Evolutionary conservation across 108 stramenopile species (phyloP).

Genomic region (Fragilaria crotonensis): DNA sequence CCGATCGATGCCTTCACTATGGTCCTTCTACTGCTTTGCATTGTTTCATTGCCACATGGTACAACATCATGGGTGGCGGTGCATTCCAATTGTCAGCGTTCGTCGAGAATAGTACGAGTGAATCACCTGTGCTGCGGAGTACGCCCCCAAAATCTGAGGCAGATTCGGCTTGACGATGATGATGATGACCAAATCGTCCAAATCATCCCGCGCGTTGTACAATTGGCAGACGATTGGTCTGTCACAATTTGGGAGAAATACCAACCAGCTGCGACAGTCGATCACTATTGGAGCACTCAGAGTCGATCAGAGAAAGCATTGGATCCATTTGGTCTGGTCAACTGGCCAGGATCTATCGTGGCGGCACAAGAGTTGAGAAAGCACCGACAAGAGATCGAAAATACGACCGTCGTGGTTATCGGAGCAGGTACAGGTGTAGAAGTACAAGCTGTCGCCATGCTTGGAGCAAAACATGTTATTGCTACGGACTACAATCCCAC

Average conservation of each 20-base stretch:
- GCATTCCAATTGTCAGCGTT: too few species aligned
- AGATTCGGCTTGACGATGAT: too few species aligned
- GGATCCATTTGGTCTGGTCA: conserved; percentile 77
- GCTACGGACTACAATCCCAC: conserved; percentile 74
- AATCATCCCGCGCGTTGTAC: conserved; percentile 12
- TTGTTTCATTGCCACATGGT: too few species aligned
- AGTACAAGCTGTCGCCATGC: conserved; percentile 52
- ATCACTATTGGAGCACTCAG: conserved; percentile 51
- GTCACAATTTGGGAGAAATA: conserved; percentile 78
- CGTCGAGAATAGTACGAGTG: too few species aligned
- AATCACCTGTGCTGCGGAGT: too few species aligned
- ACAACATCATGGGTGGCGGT: too few species aligned
- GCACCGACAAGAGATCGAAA: conserved; percentile 7
- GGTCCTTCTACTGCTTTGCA: too few species aligned
- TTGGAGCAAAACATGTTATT: conserved; percentile 59
- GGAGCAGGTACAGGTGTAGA: conserved; percentile 79
- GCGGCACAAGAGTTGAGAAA: conserved; percentile 55
- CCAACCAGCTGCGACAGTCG: conserved; percentile 53
- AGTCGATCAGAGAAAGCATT: conserved; percentile 14
- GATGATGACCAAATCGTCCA: too few species aligned
- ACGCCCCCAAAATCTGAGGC: too few species aligned
- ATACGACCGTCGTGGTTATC: conserved; percentile 43
- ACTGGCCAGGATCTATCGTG: conserved; percentile 75
- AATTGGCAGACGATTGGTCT: conserved; percentile 11
- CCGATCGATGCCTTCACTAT: too few species aligned